Percentiles rank a stretch among this genome's conserved stretches.
phyloP scores from a whole-genome alignment of 1,284 basidiomycete genomes.

The Exobasidium rhododendri region DNA sequence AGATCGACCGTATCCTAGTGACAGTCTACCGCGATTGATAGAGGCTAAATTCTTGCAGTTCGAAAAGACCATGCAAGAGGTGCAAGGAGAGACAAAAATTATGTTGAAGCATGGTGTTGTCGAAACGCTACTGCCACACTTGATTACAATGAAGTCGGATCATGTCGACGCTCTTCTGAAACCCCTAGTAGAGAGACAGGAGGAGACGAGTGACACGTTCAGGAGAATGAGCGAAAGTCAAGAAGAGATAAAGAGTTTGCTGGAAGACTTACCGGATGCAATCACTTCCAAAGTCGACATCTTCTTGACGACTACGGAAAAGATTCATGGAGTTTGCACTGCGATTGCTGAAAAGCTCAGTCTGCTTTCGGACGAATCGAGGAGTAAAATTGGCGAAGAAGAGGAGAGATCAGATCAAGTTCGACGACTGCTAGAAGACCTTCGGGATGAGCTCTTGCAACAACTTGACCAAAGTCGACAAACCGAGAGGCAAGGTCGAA shows the following conservation, averaged over 20 bases:
- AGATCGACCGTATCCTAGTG: too few relatives aligned
- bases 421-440: slow-evolving; percentile 2
- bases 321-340: slow-evolving; percentile 14
- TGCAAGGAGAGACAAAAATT: too few relatives aligned
- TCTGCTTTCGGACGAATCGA: slow-evolving; percentile 3
- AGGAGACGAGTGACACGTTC: slow-evolving; percentile 25
- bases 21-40: too few relatives aligned
- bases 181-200: slow-evolving; percentile 39
- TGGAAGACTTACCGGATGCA: slow-evolving; percentile 32
- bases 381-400: neutral
- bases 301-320: slow-evolving; percentile 25
- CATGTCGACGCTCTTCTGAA: slow-evolving; percentile 42
- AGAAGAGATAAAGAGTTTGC: slow-evolving; percentile 32
- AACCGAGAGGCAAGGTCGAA: slow-evolving; percentile 16
- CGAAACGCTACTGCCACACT: too few relatives aligned
- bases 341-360: slow-evolving; percentile 18
- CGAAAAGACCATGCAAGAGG: too few relatives aligned
- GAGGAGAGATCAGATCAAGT: neutral
- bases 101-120: too few relatives aligned
- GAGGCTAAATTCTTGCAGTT: too few relatives aligned
- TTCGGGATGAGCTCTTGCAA: slow-evolving; percentile 12
- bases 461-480: slow-evolving; percentile 14
- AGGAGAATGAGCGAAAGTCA: slow-evolving; percentile 34
- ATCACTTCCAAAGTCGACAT: slow-evolving; percentile 47
- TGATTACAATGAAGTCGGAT: slow-evolving; percentile 38